Evolutionary conservation across 1,284 basidiomycete species (phyloP).

Genomic region (Sporisorium exsertum): DNA sequence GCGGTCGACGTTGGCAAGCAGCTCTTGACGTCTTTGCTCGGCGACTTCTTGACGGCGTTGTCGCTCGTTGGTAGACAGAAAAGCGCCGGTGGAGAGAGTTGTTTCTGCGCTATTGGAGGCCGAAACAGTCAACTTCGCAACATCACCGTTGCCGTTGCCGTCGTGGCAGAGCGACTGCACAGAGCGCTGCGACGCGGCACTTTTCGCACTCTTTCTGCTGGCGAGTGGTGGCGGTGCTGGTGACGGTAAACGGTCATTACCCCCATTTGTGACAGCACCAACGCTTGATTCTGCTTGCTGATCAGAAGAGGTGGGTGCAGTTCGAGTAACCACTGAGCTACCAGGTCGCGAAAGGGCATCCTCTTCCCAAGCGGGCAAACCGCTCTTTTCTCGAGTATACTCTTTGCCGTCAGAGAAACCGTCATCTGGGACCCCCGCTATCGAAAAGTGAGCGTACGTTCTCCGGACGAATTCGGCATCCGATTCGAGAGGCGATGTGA

Average conservation of each 20-base stretch:
- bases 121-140: background rate
- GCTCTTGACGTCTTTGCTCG: conserved; percentile 44
- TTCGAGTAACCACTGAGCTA: conserved; percentile 9
- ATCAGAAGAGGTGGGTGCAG: background rate
- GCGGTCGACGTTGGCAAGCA: conserved; percentile 52
- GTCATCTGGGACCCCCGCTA: conserved; percentile 57
- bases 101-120: conserved; percentile 17
- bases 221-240: conserved; percentile 3
- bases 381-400: conserved; percentile 59
- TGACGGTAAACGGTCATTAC: conserved; percentile 15
- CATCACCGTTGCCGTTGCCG: background rate
- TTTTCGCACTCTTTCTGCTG: conserved; percentile 12
- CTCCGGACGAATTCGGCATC: conserved; percentile 62
- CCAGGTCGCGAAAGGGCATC: conserved; percentile 27
- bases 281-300: background rate
- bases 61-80: conserved; percentile 42
- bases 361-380: conserved; percentile 52
- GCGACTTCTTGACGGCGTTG: conserved; percentile 34
- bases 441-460: conserved; percentile 63
- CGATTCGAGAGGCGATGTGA: conserved; percentile 40
- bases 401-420: conserved; percentile 64
- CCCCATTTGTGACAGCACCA: background rate
- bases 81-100: conserved; percentile 11
- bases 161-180: background rate
- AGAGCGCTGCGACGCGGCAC: conserved; percentile 6